A percentile compares a stretch with the other conserved stretches of the same genome.
These are phyloP conservation scores for Raddia guianensis DNA, from an alignment of 176 grass and related monocot genomes.

Conservation along the genomic window DNA sequence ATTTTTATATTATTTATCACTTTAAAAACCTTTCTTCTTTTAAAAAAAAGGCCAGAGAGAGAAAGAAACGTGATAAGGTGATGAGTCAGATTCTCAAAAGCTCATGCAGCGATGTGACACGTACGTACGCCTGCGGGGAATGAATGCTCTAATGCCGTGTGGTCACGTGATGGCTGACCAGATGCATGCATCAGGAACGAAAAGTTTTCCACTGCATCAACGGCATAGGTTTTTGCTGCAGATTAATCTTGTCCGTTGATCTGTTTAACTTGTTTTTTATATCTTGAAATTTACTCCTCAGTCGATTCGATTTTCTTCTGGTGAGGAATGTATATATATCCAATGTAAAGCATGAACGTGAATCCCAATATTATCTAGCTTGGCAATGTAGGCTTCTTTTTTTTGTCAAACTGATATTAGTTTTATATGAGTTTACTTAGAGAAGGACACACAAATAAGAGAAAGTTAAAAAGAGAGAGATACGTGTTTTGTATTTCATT, in stretches of 20 bases:
- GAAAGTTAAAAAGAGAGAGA: neutral
- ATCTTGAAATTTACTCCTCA: neutral
- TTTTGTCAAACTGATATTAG: neutral
- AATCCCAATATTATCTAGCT: neutral
- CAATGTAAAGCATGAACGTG: no score
- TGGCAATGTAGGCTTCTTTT: neutral
- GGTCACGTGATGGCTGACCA: neutral
- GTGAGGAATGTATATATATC: neutral
- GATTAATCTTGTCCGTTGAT: neutral
- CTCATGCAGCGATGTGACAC: constrained; percentile 13
- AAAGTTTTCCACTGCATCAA: neutral
- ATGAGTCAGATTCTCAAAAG: neutral
- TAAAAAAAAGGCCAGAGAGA: neutral
- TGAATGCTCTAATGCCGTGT: neutral
- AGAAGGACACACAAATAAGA: neutral
- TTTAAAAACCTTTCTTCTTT: neutral
- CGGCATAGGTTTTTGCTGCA: neutral
- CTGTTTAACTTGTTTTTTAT: neutral
- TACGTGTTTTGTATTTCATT: neutral
- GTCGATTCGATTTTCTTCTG: neutral
- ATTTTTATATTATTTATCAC: neutral
- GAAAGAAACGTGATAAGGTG: neutral
- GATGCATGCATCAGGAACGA: neutral
- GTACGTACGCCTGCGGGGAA: neutral
- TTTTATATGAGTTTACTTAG: neutral